These are phyloP conservation scores for Eucalyptus victrix DNA, from an alignment of 345 rosid genomes.

Conservation along the genomic window DNA sequence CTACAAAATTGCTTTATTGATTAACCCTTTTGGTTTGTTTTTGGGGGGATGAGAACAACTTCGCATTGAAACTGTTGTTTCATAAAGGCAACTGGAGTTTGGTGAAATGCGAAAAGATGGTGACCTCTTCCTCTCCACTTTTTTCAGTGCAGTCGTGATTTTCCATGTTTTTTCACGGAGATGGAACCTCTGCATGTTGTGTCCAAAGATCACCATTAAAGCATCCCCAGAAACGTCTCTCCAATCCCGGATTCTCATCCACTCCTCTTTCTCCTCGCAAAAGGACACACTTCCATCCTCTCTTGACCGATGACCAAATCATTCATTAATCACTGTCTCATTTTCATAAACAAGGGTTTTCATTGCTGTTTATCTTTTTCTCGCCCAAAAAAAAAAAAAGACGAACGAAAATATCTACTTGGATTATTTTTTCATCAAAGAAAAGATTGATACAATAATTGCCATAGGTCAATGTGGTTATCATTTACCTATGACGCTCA, in stretches of 20 bases:
- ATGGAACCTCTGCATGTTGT: background rate
- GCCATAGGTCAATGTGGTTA: background rate
- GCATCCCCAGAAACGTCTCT: background rate
- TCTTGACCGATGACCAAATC: background rate
- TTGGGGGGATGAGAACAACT: background rate
- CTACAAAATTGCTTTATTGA: background rate
- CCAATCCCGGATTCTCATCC: background rate
- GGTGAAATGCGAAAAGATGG: background rate
- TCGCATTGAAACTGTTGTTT: background rate
- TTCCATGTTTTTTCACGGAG: constrained; percentile 1
- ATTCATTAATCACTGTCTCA: background rate
- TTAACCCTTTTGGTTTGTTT: background rate
- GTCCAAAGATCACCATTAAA: background rate
- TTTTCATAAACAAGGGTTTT: background rate
- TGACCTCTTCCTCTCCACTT: background rate
- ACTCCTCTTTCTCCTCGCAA: background rate
- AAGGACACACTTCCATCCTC: background rate
- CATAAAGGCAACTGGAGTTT: background rate
- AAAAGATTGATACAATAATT: background rate
- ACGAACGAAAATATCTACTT: background rate
- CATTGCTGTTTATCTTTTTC: background rate
- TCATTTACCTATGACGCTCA: background rate
- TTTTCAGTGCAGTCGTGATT: background rate
- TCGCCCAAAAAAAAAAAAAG: background rate
- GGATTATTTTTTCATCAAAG: background rate